These are phyloP conservation scores for Glaciozyma martinii DNA, from an alignment of 768 basidiomycete species.

Conservation along the genomic window DNA sequence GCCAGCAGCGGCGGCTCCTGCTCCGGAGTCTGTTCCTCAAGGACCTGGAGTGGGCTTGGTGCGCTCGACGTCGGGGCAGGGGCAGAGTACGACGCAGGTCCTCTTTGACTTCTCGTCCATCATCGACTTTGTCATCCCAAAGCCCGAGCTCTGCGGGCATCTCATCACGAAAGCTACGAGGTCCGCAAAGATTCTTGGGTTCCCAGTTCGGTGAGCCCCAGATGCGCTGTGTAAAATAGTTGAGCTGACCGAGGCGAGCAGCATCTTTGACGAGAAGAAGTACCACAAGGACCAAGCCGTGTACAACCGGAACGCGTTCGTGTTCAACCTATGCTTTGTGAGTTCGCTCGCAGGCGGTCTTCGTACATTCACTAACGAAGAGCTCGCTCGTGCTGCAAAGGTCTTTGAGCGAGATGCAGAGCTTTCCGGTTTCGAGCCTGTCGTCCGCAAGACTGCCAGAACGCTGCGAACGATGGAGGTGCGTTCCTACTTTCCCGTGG, in stretches of 20 bases:
- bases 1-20: slow-evolving; percentile 1
- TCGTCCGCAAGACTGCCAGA: slow-evolving; percentile 87
- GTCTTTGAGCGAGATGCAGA: slow-evolving; percentile 88
- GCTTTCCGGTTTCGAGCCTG: slow-evolving; percentile 87
- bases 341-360: too few species aligned
- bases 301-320: slow-evolving; percentile 64
- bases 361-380: neutral
- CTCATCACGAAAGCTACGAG: slow-evolving; percentile 77
- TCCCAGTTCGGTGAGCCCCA: slow-evolving; percentile 61
- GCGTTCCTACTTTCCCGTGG: neutral
- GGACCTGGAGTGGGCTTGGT: slow-evolving; percentile 7
- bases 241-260: neutral
- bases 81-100: slow-evolving; percentile 26
- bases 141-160: slow-evolving; percentile 70
- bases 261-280: slow-evolving; percentile 31
- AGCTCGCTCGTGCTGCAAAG: neutral
- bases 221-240: too few species aligned
- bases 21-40: slow-evolving; percentile 1
- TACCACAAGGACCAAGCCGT: slow-evolving; percentile 33
- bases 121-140: slow-evolving; percentile 88
- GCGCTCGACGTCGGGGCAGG: slow-evolving; percentile 15
- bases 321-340: slow-evolving; percentile 82
- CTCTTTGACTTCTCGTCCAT: slow-evolving; percentile 87
- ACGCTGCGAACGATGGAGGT: slow-evolving; percentile 81
- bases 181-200: slow-evolving; percentile 78